phyloP scores from a whole-genome alignment of 1,139 yeast species.

The Lodderomyces pseudojiufengensis region DNA sequence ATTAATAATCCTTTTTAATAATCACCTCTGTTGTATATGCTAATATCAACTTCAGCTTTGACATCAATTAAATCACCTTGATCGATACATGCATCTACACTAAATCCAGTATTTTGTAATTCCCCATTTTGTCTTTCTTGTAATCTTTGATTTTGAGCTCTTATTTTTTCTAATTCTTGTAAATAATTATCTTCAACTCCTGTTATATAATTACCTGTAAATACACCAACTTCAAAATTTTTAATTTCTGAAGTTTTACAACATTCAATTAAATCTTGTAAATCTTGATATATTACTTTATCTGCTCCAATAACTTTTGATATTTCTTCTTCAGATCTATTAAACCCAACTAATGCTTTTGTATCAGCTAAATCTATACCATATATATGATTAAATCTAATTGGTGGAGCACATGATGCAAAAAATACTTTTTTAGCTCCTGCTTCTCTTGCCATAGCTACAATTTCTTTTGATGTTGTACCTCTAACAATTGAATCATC shows the following conservation, averaged over 20 bases:
- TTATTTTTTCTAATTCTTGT: slow-evolving; percentile 73
- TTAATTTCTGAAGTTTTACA: slow-evolving; percentile 52
- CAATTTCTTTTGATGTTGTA: slow-evolving; percentile 93
- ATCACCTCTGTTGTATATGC: slow-evolving; percentile 86
- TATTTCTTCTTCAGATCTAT: slow-evolving; percentile 69
- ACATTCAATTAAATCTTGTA: slow-evolving; percentile 77
- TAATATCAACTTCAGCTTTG: slow-evolving; percentile 88
- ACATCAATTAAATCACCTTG: slow-evolving; percentile 54
- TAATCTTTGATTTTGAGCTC: slow-evolving; percentile 74
- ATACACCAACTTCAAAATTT: slow-evolving; percentile 91
- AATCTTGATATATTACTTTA: slow-evolving; percentile 79
- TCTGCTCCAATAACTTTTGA: slow-evolving; percentile 87
- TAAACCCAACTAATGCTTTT: slow-evolving; percentile 86
- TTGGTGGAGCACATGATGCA: slow-evolving; percentile 98
- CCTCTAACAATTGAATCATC: slow-evolving; percentile 98
- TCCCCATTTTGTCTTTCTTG: slow-evolving; percentile 33
- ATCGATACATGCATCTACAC: slow-evolving; percentile 47
- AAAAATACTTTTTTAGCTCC: slow-evolving; percentile 92
- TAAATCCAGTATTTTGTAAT: slow-evolving; percentile 24
- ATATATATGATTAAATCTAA: slow-evolving; percentile 89
- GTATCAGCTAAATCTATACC: slow-evolving; percentile 98
- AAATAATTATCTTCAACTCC: slow-evolving; percentile 85
- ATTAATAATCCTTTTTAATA: no score
- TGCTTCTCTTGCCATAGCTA: slow-evolving; percentile 96
- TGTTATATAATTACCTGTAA: slow-evolving; percentile 89